Conservation (phyloP, 345 rosid species). For the Populus tremula region DNA sequence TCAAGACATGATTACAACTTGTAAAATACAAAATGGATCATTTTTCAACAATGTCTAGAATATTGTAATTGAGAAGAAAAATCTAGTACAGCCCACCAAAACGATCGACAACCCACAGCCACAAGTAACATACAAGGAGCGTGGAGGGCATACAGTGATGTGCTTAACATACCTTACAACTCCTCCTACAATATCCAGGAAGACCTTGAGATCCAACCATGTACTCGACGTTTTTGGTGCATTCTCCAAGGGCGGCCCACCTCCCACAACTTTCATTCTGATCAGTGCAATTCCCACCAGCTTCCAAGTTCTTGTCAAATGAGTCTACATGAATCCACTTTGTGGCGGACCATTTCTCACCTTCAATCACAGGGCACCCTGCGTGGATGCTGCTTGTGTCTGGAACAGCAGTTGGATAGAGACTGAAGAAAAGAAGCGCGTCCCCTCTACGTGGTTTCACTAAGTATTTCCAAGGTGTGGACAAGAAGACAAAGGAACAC, state of each 20-base stretch:
- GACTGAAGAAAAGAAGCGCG: slow-evolving; percentile 92
- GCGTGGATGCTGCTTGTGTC: slow-evolving; percentile 76
- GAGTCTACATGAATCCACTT: slow-evolving; percentile 97
- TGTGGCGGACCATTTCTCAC: slow-evolving; percentile 99
- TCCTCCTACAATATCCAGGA: slow-evolving; percentile 83
- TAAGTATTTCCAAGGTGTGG: slow-evolving; percentile 19
- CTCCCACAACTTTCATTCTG: slow-evolving; percentile 71
- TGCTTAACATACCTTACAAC: slow-evolving; percentile 75
- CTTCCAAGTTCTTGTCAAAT: slow-evolving; percentile 55
- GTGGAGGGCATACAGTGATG: not conserved
- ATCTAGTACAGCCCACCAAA: not conserved
- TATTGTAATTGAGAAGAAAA: not conserved
- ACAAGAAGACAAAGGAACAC: slow-evolving; percentile 8
- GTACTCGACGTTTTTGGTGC: slow-evolving; percentile 74
- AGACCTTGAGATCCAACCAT: slow-evolving; percentile 76
- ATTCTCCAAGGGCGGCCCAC: slow-evolving; percentile 94
- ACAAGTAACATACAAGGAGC: slow-evolving; percentile 20
- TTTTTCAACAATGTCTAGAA: not conserved
- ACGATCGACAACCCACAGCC: not conserved
- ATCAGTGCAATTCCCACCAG: slow-evolving; percentile 68
- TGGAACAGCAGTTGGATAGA: slow-evolving; percentile 66
- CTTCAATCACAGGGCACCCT: slow-evolving; percentile 91
- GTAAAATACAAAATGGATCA: not conserved
- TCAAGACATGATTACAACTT: not conserved
- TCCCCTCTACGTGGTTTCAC: slow-evolving; percentile 87